Base-by-base conservation (phyloP, 805 yeast genomes). In the Nakazawaea pomicola region DNA sequence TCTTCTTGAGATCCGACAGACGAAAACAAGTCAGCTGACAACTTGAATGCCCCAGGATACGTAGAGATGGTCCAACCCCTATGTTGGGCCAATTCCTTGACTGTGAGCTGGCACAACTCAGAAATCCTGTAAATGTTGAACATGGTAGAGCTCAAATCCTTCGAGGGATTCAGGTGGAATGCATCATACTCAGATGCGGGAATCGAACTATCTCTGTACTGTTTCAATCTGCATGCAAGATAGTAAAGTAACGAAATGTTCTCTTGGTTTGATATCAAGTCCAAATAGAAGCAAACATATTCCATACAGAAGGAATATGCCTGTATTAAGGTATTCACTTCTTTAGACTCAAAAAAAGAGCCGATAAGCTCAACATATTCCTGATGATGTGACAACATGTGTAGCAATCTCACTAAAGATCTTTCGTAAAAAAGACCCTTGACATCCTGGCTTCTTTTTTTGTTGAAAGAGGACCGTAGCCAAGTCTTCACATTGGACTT, bases 31-130 rank as follows among this genome's bases (percentile, higher is more conserved):
- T 88, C 96, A n/a, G 69, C 60, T 0, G 91, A 81, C 15, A 88
- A 57, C 15, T 76, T 74, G 14, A 83, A 58, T 51, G 81, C 83
- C 1, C 91, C 95, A 0, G 95, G 95, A 78, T 90, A 89, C 0
- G 89, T 78, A 18, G 80, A 74, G 42, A 84, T 65, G 17, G 73
- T 72, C 95, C 95, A 87, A 10, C 38, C 31, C 50, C 72, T 78
- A 18, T 61, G 52, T 18, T 74, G 80, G 32, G 80, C 74, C 18
- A 77, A 61, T 42, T 74, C 77, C 41, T 79, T 73, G 34, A 88
- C 67, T 5, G 77, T 62, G 43, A 83, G 59, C 56, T 85, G 95
- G 1, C 88, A 67, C 30, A 89, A 58, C 50, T 89, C 96, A 1
- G 95, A 73, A 10, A 86, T 64, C 29, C 78, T 58, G 53, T 86